Percentiles rank a stretch among this genome's conserved stretches.
Evolutionary conservation across 352 stramenopile species (phyloP).

Genomic region (Vaucheria bursata): DNA sequence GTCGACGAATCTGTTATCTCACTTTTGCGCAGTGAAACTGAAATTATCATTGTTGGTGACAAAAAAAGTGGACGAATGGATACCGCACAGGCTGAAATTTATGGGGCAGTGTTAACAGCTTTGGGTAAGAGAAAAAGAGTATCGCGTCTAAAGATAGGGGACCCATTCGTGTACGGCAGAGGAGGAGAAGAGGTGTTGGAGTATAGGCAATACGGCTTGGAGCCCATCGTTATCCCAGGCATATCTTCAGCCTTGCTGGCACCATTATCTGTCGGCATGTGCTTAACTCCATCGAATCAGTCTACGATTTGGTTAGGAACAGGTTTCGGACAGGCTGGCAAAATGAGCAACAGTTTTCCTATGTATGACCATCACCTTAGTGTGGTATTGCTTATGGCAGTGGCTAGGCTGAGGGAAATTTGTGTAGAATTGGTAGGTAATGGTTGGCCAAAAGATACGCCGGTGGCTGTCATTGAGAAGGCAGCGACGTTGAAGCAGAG

Average conservation of each 20-base stretch:
- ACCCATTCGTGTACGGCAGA: conserved; percentile 14
- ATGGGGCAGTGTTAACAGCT: not conserved
- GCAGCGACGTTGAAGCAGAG: conserved; percentile 7
- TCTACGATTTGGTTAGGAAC: not conserved
- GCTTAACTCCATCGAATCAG: not conserved
- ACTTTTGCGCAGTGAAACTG: not conserved
- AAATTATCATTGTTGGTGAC: not conserved
- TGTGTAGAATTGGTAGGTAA: not conserved
- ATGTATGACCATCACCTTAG: not conserved
- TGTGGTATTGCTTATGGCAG: conserved; percentile 15
- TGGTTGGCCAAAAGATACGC: not conserved
- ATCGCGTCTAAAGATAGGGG: conserved; percentile 14
- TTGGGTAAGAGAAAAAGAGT: not conserved
- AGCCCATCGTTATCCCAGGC: conserved; percentile 13
- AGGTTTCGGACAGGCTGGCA: not conserved
- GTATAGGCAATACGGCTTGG: conserved; percentile 5
- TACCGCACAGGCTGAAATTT: conserved; percentile 1
- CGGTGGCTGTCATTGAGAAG: conserved; percentile 8
- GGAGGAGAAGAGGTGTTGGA: conserved; percentile 23
- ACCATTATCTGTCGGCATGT: conserved; percentile 10
- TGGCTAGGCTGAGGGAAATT: not conserved
- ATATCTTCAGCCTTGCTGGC: conserved; percentile 11
- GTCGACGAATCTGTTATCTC: not conserved
- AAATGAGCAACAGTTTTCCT: not conserved
- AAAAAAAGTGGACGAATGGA: conserved; percentile 16